These are phyloP conservation scores for Jamesozyma spencerorum DNA, from an alignment of 805 yeast genomes.

Conservation along the genomic window DNA sequence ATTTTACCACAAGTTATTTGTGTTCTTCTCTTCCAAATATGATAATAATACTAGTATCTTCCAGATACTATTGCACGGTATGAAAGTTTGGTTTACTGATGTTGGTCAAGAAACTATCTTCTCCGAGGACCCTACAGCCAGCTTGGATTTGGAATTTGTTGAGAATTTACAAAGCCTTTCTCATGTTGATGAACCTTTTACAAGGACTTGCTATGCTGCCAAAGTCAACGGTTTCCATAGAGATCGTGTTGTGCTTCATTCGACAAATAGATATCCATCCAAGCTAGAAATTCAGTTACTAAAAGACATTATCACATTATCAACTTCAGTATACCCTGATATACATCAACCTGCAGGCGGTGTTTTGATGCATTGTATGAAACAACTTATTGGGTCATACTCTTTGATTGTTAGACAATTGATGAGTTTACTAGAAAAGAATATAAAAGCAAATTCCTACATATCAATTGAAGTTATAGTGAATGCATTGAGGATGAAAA, in stretches of 20 bases:
- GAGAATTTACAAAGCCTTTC: conserved; percentile 54
- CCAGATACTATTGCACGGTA: conserved; percentile 50
- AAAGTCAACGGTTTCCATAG: conserved; percentile 66
- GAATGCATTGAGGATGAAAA: conserved; percentile 45
- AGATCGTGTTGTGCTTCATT: conserved; percentile 60
- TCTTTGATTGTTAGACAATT: conserved; percentile 37
- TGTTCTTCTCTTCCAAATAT: conserved; percentile 38
- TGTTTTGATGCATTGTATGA: conserved; percentile 58
- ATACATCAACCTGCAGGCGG: conserved; percentile 64
- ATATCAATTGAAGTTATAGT: conserved; percentile 58
- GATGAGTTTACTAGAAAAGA: conserved; percentile 40
- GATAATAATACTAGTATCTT: conserved; percentile 58
- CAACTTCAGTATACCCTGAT: conserved; percentile 62
- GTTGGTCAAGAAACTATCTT: conserved; percentile 64
- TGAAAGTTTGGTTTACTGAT: conserved; percentile 72
- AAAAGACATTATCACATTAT: conserved; percentile 51
- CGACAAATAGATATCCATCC: conserved; percentile 65
- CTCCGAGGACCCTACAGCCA: conserved; percentile 44
- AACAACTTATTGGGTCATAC: conserved; percentile 59
- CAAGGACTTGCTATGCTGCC: conserved; percentile 70
- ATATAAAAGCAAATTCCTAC: conserved; percentile 40
- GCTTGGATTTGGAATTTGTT: conserved; percentile 46
- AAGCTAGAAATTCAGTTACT: conserved; percentile 54
- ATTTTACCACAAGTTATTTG: conserved; percentile 49
- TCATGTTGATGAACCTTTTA: conserved; percentile 56